Conservation (phyloP, 192 early-diverging fungal genomes). For the Coemansia sp. region DNA sequence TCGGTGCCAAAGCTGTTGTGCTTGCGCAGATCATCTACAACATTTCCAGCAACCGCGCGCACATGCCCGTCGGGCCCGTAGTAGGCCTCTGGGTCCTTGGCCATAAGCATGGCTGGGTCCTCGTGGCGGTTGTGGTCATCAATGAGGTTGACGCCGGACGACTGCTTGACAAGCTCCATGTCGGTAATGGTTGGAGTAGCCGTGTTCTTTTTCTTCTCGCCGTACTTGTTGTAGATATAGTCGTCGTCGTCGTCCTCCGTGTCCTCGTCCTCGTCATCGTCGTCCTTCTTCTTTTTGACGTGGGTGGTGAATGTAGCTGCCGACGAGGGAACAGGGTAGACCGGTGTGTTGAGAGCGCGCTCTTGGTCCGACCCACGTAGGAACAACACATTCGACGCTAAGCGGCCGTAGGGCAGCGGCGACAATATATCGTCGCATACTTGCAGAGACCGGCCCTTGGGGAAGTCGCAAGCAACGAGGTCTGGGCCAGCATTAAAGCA, state of each 20-base stretch:
- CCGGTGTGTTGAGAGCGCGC: constrained; percentile 47
- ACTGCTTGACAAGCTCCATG: constrained; percentile 51
- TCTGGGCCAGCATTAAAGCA: constrained; percentile 48
- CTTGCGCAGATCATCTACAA: constrained; percentile 50
- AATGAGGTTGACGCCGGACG: constrained; percentile 47
- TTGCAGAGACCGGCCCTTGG: constrained; percentile 49
- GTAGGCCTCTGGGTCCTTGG: constrained; percentile 45
- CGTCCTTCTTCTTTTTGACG: constrained; percentile 46
- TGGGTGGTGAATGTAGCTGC: constrained; percentile 15
- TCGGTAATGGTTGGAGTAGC: constrained; percentile 30
- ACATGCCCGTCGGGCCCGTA: constrained; percentile 47
- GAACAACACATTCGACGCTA: constrained; percentile 49
- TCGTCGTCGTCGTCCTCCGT: constrained; percentile 41
- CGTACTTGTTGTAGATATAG: constrained; percentile 51
- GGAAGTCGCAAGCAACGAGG: constrained; percentile 46
- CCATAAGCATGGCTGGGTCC: constrained; percentile 53
- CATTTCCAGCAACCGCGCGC: constrained; percentile 42
- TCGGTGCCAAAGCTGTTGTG: constrained; percentile 37
- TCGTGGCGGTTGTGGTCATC: constrained; percentile 52
- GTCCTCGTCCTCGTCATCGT: constrained; percentile 34
- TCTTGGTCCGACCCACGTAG: constrained; percentile 45
- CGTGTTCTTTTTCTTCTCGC: constrained; percentile 53
- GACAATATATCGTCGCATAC: constrained; percentile 46
- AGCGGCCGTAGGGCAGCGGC: constrained; percentile 42
- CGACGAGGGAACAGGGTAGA: constrained; percentile 30